Evolutionary conservation across 805 yeast genomes (phyloP), one percentile per base, ranked within the genome.

Genomic region (Candida verbasci): DNA sequence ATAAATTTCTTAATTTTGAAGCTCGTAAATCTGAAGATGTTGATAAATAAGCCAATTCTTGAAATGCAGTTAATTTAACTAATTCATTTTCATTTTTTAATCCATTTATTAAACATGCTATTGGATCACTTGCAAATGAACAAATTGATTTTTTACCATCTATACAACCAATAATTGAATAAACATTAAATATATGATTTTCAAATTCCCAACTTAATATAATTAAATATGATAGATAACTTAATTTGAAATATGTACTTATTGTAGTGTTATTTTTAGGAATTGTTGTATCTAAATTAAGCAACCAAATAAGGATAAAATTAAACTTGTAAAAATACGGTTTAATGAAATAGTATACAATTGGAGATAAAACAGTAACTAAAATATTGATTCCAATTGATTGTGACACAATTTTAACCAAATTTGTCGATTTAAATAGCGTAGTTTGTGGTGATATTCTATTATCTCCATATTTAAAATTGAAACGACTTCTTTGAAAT

Each of bases 151-250:
- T 75, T 14, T 75, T 77, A 32, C 81, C 79, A 47, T 80, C 82
- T 35, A 84, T 51, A 53, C 91, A 83, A 2, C 93, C 91, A 44
- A 82, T 71, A 10, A 82, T 71, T 38, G 85, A 70, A 51, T 81
- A 82, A 2, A 82, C 82, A 48, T 78, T 68, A 51, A 73, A 83
- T 1, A 78, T 58, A 38, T 74, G 70, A 49, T 80, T 80, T 17
- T 73, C 53, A 7, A 71, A 31, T 48, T 83, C 88, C 76, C 83
- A 76, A 9, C 54, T 46, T 24, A 66, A 49, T 25, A 61, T 55
- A 16, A 62, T 43, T n/a, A 66, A 46, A 42, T 53, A 69, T 21
- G 66, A 60, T 3, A 58, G 49, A 16, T 51, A 49, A 3, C 58
- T 50, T 14, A 65, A 48, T 41, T 52, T 58, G 11, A 58, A 12